These are phyloP conservation scores for Fusarium kyushuense DNA, from an alignment of 2,329 filamentous ascomycete genomes.

Conservation along the genomic window DNA sequence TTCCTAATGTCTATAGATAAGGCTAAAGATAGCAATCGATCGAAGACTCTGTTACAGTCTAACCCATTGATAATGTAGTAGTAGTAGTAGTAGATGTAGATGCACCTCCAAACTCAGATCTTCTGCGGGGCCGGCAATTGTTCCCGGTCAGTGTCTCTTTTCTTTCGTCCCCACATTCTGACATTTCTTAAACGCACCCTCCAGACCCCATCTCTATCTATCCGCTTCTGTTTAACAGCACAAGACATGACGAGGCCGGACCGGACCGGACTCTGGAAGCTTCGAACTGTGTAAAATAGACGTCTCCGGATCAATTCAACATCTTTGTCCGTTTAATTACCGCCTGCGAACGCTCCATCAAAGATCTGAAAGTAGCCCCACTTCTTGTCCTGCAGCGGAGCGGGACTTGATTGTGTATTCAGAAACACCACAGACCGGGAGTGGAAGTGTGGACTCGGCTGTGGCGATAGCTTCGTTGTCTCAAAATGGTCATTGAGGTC, in stretches of 20 bases:
- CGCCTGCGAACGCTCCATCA: slow-evolving; percentile 32
- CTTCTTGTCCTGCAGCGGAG: slow-evolving; percentile 23
- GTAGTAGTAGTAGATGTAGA: no score
- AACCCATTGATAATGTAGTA: neutral
- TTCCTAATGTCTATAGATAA: neutral
- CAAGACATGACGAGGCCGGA: slow-evolving; percentile 15
- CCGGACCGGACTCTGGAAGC: slow-evolving; percentile 26
- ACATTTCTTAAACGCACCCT: neutral
- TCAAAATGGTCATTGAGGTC: no score
- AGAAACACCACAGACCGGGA: slow-evolving; percentile 39
- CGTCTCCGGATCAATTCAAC: slow-evolving; percentile 6
- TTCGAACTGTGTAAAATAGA: neutral
- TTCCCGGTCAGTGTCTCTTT: slow-evolving; percentile 42
- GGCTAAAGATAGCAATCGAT: neutral
- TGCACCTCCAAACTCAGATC: slow-evolving; percentile 3
- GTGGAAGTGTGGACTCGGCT: slow-evolving; percentile 8
- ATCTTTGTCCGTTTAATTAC: slow-evolving; percentile 29
- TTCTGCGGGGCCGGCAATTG: slow-evolving; percentile 42
- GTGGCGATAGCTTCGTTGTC: slow-evolving; percentile 40
- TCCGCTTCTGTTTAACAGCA: slow-evolving; percentile 10
- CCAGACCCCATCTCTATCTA: neutral
- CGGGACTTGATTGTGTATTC: neutral
- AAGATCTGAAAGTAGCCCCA: slow-evolving; percentile 28
- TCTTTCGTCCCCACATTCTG: slow-evolving; percentile 21
- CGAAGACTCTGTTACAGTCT: neutral